Evolutionary conservation across 129 eudicot genomes (phyloP), one percentile per base, ranked within the genome.

Genomic region (Arctium minus): DNA sequence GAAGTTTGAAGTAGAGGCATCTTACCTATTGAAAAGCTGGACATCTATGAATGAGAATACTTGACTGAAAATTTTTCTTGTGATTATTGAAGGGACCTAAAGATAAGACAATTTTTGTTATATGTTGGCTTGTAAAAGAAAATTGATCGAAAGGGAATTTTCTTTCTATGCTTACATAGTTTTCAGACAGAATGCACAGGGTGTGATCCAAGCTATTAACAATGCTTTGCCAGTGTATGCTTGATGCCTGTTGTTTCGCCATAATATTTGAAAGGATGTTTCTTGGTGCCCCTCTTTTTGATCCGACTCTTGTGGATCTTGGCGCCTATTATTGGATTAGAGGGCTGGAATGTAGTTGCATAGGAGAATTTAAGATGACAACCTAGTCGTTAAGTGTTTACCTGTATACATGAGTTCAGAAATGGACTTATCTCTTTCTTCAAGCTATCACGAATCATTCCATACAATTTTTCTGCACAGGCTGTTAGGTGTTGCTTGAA

Each of bases 401-500:
- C 99, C 86, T 96, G 99, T 77, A 96, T 96, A 73, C 99, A 96
- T 50, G 90, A 84, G 82, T 87, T 94, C 10, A 96, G 90, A 75
- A 89, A 88, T 30, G 97, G 99, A 72, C 96, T 88, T 78, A 93
- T 96, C 83, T 96, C 99, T 86, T 96, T 96, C 90, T 96, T 96
- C 31, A 96, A 83, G 88, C 91, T 92, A 72, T 96, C 99, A 71
- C 98, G 97, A 33, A 96, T 96, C 94, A 92, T 89, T 76, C 99
- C 99, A 81, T 96, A 93, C 80, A 96, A 79, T 88, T 93, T 96
- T 80, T 96, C 99, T 53, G 93, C 97, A 78, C 94, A 96, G 50
- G 99, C 99, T 8, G 99, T 96, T 85, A 96, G 81, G 74, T 96
- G 99, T 83, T 96, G 99, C 89, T 96, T 96, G 86, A 96, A 96